These are phyloP conservation scores for Phytophthora fragariaefolia DNA, from an alignment of 352 stramenopile species.

Conservation along the genomic window DNA sequence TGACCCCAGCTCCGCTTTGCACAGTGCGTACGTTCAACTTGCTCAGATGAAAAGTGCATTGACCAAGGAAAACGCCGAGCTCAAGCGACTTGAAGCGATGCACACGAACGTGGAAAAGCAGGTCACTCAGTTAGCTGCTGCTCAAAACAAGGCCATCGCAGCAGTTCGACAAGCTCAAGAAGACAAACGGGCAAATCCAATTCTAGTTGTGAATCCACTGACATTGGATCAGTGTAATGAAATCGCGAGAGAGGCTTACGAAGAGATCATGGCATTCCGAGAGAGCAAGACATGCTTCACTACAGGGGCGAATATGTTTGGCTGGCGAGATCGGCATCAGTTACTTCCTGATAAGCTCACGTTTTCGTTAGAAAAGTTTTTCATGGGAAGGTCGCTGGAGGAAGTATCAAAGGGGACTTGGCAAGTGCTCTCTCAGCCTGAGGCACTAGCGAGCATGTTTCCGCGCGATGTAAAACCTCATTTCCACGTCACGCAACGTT, in stretches of 20 bases:
- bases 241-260: conserved; percentile 46
- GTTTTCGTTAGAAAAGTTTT: conserved; percentile 66
- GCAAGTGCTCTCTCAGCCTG: conserved; percentile 46
- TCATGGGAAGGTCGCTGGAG: conserved; percentile 33
- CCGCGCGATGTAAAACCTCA: conserved; percentile 46
- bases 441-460: conserved; percentile 47
- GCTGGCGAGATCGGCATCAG: conserved; percentile 60
- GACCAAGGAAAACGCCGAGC: conserved; percentile 54
- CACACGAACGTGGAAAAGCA: conserved; percentile 56
- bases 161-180: conserved; percentile 39
- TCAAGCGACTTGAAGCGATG: conserved; percentile 49
- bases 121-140: conserved; percentile 40
- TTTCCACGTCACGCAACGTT: conserved; percentile 69
- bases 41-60: conserved; percentile 52
- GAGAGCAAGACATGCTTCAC: conserved; percentile 46
- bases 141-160: conserved; percentile 45
- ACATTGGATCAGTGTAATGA: conserved; percentile 39
- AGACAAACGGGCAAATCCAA: conserved; percentile 41
- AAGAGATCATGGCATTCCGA: conserved; percentile 50
- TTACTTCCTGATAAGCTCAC: conserved; percentile 46
- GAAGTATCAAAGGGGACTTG: conserved; percentile 45
- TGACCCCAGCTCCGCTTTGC: conserved; percentile 13
- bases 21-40: conserved; percentile 51
- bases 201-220: conserved; percentile 41
- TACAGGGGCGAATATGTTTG: conserved; percentile 57